These are phyloP conservation scores for Talaromyces thailandensis DNA, from an alignment of 495 filamentous ascomycete genomes.

Conservation along the genomic window DNA sequence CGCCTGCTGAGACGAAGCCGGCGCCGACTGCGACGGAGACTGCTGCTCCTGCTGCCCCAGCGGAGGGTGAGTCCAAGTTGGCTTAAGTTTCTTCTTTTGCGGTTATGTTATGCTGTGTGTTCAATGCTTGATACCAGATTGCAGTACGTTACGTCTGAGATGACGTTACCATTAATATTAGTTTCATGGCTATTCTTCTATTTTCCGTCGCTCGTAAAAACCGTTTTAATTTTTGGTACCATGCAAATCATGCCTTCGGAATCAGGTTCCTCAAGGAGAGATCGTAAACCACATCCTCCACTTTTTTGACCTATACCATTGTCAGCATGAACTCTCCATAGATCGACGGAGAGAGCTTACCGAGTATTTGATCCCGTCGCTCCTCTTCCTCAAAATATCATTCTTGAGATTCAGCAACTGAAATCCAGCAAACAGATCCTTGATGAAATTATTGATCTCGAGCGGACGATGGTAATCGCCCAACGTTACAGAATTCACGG, in stretches of 20 bases:
- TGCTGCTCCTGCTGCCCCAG: constrained; percentile 7
- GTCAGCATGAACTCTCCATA: constrained; percentile 4
- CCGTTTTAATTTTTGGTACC: neutral
- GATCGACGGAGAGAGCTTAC: constrained; percentile 33
- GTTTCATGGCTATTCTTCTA: neutral
- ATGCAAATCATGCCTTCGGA: constrained; percentile 29
- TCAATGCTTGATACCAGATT: constrained; percentile 3
- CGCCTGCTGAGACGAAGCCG: constrained; percentile 10
- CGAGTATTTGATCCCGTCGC: constrained; percentile 90
- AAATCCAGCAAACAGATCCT: constrained; percentile 90
- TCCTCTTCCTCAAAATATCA: constrained; percentile 76
- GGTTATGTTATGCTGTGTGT: neutral
- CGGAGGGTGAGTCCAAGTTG: constrained; percentile 5
- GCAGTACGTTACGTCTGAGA: neutral
- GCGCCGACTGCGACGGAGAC: constrained; percentile 1
- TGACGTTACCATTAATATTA: constrained; percentile 2
- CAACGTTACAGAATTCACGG: constrained; percentile 93
- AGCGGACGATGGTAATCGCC: constrained; percentile 78
- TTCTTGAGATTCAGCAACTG: constrained; percentile 97
- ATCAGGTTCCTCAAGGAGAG: constrained; percentile 78
- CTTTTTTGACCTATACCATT: constrained; percentile 67
- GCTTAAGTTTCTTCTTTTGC: neutral
- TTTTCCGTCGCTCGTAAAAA: constrained; percentile 6
- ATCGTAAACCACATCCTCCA: constrained; percentile 97
- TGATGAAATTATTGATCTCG: constrained; percentile 84